Evolutionary conservation across 352 stramenopile genomes (phyloP), one percentile per base, ranked within the genome.

Genomic region (Phytopythium litorale): DNA sequence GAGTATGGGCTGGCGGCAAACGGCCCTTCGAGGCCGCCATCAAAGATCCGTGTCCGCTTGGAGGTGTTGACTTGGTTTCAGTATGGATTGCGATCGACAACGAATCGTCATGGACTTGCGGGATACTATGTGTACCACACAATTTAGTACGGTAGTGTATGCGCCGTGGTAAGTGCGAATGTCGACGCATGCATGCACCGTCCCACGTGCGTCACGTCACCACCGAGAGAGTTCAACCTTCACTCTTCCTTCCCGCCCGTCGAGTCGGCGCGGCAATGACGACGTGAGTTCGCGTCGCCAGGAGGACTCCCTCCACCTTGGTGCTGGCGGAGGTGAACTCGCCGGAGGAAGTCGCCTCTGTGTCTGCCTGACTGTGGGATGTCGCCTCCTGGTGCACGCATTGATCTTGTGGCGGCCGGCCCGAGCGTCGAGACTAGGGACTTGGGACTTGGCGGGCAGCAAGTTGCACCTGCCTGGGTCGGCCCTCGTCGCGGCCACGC

Each of bases 161-260:
- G 46, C 0, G 9, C 23, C n/a, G 13, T 25, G 8, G 7, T 28
- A 49, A 49, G 42, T 49, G 25, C 42, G 42, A 49, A 9, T 49
- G 42, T 49, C 42, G 42, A 51, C 45, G 45, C 45, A 51, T 12
- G 45, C 45, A 25, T 40, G 35, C 35, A 11, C 25, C 25, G 48
- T 54, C 48, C 48, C 48, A 54, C 48, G 21, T 23, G 48, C 30
- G 48, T 54, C 49, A 55, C 49, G 13, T 40, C 35, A 40, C 35
- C 35, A 40, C 35, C 35, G 35, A 40, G 35, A 19, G n/a, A 35
- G 23, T 38, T 55, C 49, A 55, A 56, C 28, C 16, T 40, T 16
- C 23, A 52, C 30, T 52, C 46, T 7, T 25, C 21, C 42, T 49
- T 49, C 42, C 42, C 42, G 3, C 42, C 19, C 42, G 42, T 49